Evolutionary conservation across 768 basidiomycete genomes (phyloP).

Genomic region (Gloeophyllum trabeum): DNA sequence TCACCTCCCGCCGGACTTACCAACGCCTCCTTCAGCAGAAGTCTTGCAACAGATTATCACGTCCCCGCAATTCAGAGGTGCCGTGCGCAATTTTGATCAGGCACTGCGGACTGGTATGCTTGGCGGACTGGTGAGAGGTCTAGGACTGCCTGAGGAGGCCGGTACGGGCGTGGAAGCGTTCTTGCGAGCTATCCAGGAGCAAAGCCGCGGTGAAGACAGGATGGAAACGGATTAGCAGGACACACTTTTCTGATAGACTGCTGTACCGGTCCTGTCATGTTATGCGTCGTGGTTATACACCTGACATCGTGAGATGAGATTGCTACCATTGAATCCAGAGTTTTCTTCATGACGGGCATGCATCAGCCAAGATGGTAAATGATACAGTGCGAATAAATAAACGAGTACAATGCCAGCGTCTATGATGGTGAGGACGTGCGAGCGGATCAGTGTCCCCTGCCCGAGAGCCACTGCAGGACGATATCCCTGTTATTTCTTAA

Average conservation of each 20-base stretch:
- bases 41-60: slow-evolving; percentile 65
- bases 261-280: too few relatives aligned
- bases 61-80: slow-evolving; percentile 75
- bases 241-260: too few relatives aligned
- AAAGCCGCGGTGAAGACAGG: slow-evolving; percentile 46
- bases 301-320: too few relatives aligned
- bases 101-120: slow-evolving; percentile 76
- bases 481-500: slow-evolving; percentile 62
- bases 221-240: slow-evolving; percentile 82
- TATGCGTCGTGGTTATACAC: too few relatives aligned
- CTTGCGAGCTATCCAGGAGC: slow-evolving; percentile 68
- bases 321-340: too few relatives aligned
- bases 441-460: slow-evolving; percentile 51
- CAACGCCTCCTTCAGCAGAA: slow-evolving; percentile 55
- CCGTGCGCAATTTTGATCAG: slow-evolving; percentile 73
- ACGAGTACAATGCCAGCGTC: too few relatives aligned
- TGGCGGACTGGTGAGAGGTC: slow-evolving; percentile 58
- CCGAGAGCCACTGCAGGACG: slow-evolving; percentile 79
- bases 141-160: slow-evolving; percentile 81
- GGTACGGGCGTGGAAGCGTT: slow-evolving; percentile 72
- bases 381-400: too few relatives aligned
- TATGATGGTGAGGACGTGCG: too few relatives aligned
- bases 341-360: too few relatives aligned
- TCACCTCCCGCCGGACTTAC: slow-evolving; percentile 72
- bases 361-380: too few relatives aligned